phyloP scores from a whole-genome alignment of 805 yeast genomes.

The Zygoascus tannicola region DNA sequence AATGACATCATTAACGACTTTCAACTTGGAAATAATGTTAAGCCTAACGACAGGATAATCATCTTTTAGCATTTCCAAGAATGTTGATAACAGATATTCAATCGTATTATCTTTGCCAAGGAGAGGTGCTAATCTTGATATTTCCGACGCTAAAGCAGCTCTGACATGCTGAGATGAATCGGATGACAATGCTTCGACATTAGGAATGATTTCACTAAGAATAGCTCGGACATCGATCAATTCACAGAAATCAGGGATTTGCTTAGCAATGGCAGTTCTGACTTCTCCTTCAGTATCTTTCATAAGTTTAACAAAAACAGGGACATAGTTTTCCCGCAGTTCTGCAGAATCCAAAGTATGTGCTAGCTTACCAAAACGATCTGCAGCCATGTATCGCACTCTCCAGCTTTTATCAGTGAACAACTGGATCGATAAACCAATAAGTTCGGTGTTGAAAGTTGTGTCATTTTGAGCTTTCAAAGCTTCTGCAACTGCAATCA shows the following conservation, averaged over 20 bases:
- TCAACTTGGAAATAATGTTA: slow-evolving; percentile 85
- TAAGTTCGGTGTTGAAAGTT: slow-evolving; percentile 21
- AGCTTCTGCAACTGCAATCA: slow-evolving; percentile 59
- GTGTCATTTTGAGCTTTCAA: slow-evolving; percentile 20
- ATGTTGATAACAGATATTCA: slow-evolving; percentile 74
- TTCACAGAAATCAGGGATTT: slow-evolving; percentile 50
- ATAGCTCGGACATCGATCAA: slow-evolving; percentile 39
- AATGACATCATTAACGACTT: slow-evolving; percentile 85
- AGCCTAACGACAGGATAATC: slow-evolving; percentile 94
- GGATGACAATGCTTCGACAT: slow-evolving; percentile 70
- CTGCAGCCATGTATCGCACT: slow-evolving; percentile 97
- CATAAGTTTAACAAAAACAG: slow-evolving; percentile 67
- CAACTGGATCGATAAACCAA: slow-evolving; percentile 49
- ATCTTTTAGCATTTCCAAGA: slow-evolving; percentile 88
- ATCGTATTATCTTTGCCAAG: slow-evolving; percentile 78
- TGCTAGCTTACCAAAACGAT: slow-evolving; percentile 71
- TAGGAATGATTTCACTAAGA: slow-evolving; percentile 66
- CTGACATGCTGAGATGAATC: slow-evolving; percentile 92
- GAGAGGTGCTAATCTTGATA: slow-evolving; percentile 78
- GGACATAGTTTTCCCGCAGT: slow-evolving; percentile 47
- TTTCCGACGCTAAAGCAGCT: slow-evolving; percentile 80
- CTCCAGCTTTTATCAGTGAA: slow-evolving; percentile 94
- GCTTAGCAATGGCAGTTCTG: slow-evolving; percentile 87
- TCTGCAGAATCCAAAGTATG: slow-evolving; percentile 49
- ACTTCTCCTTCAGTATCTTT: slow-evolving; percentile 96